Conservation (phyloP, 179 eudicot genomes). For the Amaranthus tricolor region DNA sequence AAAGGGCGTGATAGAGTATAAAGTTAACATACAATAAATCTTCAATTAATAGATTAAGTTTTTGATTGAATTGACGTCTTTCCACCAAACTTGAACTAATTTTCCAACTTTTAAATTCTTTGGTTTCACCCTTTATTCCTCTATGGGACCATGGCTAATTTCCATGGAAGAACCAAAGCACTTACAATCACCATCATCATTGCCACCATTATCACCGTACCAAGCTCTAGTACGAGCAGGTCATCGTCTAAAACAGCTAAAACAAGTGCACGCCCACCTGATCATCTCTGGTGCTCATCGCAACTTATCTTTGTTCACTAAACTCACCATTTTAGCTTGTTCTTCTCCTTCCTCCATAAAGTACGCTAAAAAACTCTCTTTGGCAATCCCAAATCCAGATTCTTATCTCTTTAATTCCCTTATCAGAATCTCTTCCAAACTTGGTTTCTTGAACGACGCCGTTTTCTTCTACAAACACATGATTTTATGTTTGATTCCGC, state of each 20-base stretch:
- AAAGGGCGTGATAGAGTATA: too few species aligned
- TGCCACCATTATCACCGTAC: constrained; percentile 11
- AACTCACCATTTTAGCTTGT: constrained; percentile 27
- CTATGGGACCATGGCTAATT: neutral
- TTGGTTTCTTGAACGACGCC: constrained; percentile 14
- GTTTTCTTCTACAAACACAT: constrained; percentile 27
- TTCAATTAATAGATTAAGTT: too few species aligned
- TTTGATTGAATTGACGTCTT: too few species aligned
- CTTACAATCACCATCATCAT: neutral
- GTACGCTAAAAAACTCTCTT: constrained; percentile 25
- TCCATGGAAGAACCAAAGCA: constrained; percentile 17
- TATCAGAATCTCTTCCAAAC: constrained; percentile 26
- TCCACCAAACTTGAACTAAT: too few species aligned
- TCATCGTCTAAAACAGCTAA: constrained; percentile 19
- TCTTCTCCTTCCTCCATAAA: constrained; percentile 19
- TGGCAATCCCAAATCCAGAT: constrained; percentile 29
- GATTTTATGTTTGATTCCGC: constrained; percentile 17
- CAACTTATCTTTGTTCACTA: constrained; percentile 26
- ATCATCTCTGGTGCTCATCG: constrained; percentile 25
- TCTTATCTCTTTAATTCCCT: constrained; percentile 34
- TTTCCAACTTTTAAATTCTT: too few species aligned
- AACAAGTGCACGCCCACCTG: constrained; percentile 34
- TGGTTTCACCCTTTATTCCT: too few species aligned
- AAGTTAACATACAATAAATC: too few species aligned
- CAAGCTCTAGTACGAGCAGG: constrained; percentile 30